Conservation (phyloP, 495 filamentous ascomycete genomes). For the Hypoxylon fragiforme region DNA sequence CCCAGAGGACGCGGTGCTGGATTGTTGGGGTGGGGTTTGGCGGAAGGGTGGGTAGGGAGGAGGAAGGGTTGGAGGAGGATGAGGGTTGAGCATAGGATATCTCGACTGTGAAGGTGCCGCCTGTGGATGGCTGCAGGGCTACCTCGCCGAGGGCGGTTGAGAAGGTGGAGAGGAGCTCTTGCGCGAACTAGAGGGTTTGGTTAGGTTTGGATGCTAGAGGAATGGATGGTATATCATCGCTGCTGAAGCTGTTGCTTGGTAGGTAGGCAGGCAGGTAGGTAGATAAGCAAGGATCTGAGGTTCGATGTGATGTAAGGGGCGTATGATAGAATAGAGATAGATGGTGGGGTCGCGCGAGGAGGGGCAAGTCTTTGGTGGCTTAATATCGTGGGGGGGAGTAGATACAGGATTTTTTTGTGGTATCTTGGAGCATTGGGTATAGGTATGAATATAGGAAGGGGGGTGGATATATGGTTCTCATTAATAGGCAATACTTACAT, state of each 20-base stretch:
- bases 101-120: slow-evolving; percentile 78
- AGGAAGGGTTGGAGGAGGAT: slow-evolving; percentile 8
- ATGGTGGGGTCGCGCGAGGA: not conserved
- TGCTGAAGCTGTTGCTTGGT: not conserved
- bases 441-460: not conserved
- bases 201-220: not conserved
- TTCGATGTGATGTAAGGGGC: not conserved
- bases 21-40: slow-evolving; percentile 59
- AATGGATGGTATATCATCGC: not conserved
- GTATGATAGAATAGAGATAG: not conserved
- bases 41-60: slow-evolving; percentile 32
- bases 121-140: slow-evolving; percentile 81
- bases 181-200: slow-evolving; percentile 67
- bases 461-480: not conserved
- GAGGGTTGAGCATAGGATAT: slow-evolving; percentile 47
- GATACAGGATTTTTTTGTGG: too few species aligned
- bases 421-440: too few species aligned
- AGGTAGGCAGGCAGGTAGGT: not conserved
- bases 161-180: slow-evolving; percentile 98
- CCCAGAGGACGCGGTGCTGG: slow-evolving; percentile 67
- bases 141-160: slow-evolving; percentile 83
- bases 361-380: not conserved
- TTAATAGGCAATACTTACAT: slow-evolving; percentile 57
- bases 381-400: too few species aligned
- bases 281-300: not conserved